A percentile compares a stretch with the other conserved stretches of the same genome.
phyloP scores from a whole-genome alignment of 106 monocot genomes.

The Phalaenopsis equestris region DNA sequence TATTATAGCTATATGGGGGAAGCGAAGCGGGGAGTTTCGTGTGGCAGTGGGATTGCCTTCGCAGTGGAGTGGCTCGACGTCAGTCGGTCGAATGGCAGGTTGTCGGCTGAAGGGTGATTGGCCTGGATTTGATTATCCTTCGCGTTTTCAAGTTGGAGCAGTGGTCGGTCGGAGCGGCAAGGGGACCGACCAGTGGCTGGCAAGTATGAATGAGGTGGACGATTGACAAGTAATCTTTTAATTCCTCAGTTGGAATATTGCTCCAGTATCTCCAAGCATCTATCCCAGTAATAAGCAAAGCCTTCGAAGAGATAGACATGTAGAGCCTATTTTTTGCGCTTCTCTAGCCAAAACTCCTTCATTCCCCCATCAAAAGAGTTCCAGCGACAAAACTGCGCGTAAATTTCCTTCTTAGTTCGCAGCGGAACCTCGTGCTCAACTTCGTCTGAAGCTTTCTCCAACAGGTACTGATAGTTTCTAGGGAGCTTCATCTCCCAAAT shows the following conservation, averaged over 20 bases:
- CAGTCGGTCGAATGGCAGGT: no score
- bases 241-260: conserved; percentile 41
- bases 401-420: conserved; percentile 59
- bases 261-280: conserved; percentile 59
- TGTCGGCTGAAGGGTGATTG: no score
- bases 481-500: conserved; percentile 82
- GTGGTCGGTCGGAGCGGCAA: no score
- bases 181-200: no score
- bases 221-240: conserved; percentile 15
- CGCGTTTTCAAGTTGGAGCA: no score
- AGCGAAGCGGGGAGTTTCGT: no score
- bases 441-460: conserved; percentile 20
- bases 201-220: no score
- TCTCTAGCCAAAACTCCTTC: conserved; percentile 64
- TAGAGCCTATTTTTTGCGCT: conserved; percentile 21
- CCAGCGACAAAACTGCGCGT: conserved; percentile 50
- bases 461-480: conserved; percentile 46
- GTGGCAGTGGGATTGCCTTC: no score
- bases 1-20: no score
- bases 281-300: conserved; percentile 45
- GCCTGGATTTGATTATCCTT: no score
- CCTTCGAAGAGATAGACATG: conserved; percentile 37
- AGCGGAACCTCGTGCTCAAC: not conserved
- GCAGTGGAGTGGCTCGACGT: no score
- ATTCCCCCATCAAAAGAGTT: conserved; percentile 57